Evolutionary conservation across 345 rosid species (phyloP), one percentile per base, ranked within the genome.

Genomic region (Acer yangbiense): DNA sequence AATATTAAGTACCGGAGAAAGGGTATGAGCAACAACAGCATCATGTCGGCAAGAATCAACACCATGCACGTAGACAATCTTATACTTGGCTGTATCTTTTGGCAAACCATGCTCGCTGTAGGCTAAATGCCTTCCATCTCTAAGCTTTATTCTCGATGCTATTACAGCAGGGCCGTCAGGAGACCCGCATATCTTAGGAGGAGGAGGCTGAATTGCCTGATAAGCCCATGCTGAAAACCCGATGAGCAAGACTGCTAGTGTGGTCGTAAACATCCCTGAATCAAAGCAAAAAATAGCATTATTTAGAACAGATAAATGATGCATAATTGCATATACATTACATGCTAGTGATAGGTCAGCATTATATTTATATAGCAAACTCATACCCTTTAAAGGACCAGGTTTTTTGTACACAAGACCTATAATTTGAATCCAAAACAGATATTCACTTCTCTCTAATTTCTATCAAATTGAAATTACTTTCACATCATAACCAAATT

Each of bases 121-220:
- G 32, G 91, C 89, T n/a, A 91, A 79, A 66, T 88, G 83, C 65
- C 95, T 91, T 75, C 95, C 90, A 77, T 89, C 90, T 86, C 86
- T 79, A 0, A 91, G 88, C 80, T 83, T 83, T 71, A 87, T 86
- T 79, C 95, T 88, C 0, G 91, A 81, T 18, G 85, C 87, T 65
- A 89, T 88, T n/a, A 91, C 18, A 8, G 84, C 71, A 17, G 88
- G 91, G 9, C 90, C 92, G 71, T 63, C 74, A 8, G 78, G 84
- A 71, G 89, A 82, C 54, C 91, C 95, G 39, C 83, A 78, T 39
- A 72, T 68, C 77, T 77, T 88, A 12, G 93, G 84, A 16, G 79
- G 81, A 72, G 91, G 89, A 67, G 95, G 89, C 23, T 83, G 88
- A 79, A 83, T 85, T 2, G 80, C 83, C 9, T 79, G 84, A 77